phyloP scores from a whole-genome alignment of 1,284 basidiomycete genomes.

The Pseudozyma sp. region DNA sequence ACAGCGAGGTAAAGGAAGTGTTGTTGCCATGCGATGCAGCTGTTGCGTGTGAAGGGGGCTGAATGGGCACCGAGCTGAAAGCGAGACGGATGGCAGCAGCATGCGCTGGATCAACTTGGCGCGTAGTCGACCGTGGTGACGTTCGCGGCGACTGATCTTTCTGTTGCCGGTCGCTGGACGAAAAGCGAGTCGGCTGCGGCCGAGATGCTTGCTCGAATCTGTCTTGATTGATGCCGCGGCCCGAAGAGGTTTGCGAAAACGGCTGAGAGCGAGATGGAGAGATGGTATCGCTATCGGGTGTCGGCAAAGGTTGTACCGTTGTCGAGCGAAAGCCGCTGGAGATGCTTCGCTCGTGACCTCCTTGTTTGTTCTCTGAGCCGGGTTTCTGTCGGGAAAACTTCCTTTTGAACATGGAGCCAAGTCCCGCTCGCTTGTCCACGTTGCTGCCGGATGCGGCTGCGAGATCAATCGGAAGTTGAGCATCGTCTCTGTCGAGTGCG shows the following conservation, averaged over 20 bases:
- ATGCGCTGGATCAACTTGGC: slow-evolving; percentile 24
- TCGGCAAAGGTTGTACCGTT: slow-evolving; percentile 10
- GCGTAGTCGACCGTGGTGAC: slow-evolving; percentile 9
- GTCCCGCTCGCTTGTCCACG: slow-evolving; percentile 14
- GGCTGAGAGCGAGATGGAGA: background rate
- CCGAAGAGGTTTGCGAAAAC: background rate
- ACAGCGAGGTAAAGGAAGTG: slow-evolving; percentile 40
- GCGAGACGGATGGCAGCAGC: slow-evolving; percentile 34
- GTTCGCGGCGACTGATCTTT: slow-evolving; percentile 6
- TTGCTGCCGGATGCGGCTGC: slow-evolving; percentile 1
- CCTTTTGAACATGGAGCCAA: slow-evolving; percentile 44
- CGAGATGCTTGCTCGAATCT: background rate
- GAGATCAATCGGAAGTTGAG: slow-evolving; percentile 43
- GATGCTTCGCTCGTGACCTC: background rate
- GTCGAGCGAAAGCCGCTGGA: slow-evolving; percentile 14
- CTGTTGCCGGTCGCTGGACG: background rate
- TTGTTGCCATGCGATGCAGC: slow-evolving; percentile 21
- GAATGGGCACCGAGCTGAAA: slow-evolving; percentile 48
- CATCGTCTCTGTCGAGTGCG: slow-evolving; percentile 45
- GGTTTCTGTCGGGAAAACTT: slow-evolving; percentile 30
- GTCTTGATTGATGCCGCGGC: background rate
- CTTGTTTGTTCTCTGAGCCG: background rate
- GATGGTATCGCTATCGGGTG: background rate
- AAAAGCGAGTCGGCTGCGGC: background rate
- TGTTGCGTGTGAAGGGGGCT: slow-evolving; percentile 18